Evolutionary conservation across 306 rosid species (phyloP), one percentile per base, ranked within the genome.

Genomic region (Prunus dulcis): DNA sequence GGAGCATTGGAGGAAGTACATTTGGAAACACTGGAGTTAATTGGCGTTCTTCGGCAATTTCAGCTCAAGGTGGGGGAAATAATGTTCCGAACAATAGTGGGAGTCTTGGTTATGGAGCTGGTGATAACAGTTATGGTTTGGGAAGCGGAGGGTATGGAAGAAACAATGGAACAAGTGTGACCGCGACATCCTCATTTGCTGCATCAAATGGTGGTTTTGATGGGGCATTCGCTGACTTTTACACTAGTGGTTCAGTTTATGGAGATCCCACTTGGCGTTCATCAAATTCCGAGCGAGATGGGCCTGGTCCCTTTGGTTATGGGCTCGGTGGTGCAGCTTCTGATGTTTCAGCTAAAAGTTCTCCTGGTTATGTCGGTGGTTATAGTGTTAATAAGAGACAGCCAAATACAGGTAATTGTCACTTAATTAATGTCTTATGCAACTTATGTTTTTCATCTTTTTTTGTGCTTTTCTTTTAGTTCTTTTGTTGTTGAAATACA

Each of bases 241-340:
- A 72, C 71, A 80, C 17, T 23, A 45, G 43, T 38, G 45, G 69
- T 58, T 72, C 85, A 9, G 46, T 72, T 12, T 77, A 77, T 34
- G 79, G 83, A 85, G 97, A 83, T 71, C 81, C 86, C 23, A 83
- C 93, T 69, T 91, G 98, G 97, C 80, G 82, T 70, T 85, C 89
- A 27, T 84, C 89, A 75, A 87, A 87, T 67, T 75, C 88, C 4
- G 92, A 87, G 57, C 79, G 85, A 23, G 93, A 89, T 76, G 93
- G 82, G 57, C 74, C 93, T 68, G 82, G 86, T 50, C 80, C 89
- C 75, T 87, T 89, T 72, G 90, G 88, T 69, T 89, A 85, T 84
- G 97, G 91, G 43, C 78, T 89, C 74, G 91, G 88, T 69, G 81
- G 83, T 85, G 87, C 85, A 72, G 88, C 90, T 87, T 88, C 98